A percentile compares a stretch with the other conserved stretches of the same genome.
Conservation (phyloP, 2,329 filamentous ascomycete genomes). For the Phoma herbarum region DNA sequence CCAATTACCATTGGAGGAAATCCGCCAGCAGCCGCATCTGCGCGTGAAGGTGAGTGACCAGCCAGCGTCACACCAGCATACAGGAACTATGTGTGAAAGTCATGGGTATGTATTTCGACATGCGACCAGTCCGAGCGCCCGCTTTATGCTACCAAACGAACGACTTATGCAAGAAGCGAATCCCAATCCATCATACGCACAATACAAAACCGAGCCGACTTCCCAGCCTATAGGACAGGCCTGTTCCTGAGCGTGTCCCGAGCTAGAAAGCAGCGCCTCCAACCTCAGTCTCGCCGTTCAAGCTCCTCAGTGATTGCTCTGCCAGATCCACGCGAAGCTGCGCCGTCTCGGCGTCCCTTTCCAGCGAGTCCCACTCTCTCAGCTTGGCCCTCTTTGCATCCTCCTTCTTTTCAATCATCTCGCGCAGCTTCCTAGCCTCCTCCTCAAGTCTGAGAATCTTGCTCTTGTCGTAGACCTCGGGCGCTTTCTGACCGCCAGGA, state of each 20-base stretch:
- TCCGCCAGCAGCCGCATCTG: conserved; percentile 32
- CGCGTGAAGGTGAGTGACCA: conserved; percentile 33
- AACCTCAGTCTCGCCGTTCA: conserved; percentile 53
- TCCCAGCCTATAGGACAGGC: neutral
- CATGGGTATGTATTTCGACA: conserved; percentile 1
- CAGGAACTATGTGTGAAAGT: neutral
- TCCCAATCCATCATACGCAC: conserved; percentile 16
- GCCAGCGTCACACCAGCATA: neutral
- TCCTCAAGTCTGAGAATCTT: conserved; percentile 58
- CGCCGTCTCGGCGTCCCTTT: conserved; percentile 56
- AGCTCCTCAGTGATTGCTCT: conserved; percentile 55
- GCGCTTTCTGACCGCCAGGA: conserved; percentile 56
- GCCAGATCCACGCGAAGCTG: conserved; percentile 57
- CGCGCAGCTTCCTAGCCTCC: conserved; percentile 56
- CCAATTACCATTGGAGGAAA: conserved; percentile 39
- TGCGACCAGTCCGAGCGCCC: conserved; percentile 19
- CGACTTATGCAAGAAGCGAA: conserved; percentile 20
- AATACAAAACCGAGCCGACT: neutral
- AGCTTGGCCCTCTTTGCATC: conserved; percentile 53
- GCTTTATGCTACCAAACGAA: conserved; percentile 25
- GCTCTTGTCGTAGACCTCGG: conserved; percentile 54
- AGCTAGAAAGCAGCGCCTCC: conserved; percentile 50
- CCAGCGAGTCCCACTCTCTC: conserved; percentile 57
- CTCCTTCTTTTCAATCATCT: conserved; percentile 58
- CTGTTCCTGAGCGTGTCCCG: neutral